phyloP scores from a whole-genome alignment of 441 rosid species.

The Caryocar brasiliense region DNA sequence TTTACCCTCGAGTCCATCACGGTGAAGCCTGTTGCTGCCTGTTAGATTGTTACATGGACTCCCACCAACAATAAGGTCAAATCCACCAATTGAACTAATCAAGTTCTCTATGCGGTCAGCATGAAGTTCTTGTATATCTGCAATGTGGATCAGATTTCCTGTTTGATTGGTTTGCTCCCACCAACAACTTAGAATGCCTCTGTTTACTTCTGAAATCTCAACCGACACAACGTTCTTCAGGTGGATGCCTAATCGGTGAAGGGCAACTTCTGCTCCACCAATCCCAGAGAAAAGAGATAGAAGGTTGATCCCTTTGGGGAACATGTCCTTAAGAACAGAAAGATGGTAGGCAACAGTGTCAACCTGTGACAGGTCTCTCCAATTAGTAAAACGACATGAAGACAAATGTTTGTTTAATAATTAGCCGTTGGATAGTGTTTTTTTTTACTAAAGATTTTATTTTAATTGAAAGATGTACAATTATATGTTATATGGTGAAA shows the following conservation, averaged over 20 bases:
- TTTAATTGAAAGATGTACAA: too few relatives aligned
- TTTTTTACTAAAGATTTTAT: too few relatives aligned
- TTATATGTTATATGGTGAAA: too few relatives aligned
- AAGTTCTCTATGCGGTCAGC: slow-evolving; percentile 34
- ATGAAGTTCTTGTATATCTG: slow-evolving; percentile 40
- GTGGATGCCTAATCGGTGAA: slow-evolving; percentile 60
- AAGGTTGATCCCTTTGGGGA: slow-evolving; percentile 58
- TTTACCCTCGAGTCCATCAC: slow-evolving; percentile 78
- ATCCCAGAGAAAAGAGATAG: slow-evolving; percentile 89
- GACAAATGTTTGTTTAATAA: too few relatives aligned
- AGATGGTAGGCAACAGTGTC: slow-evolving; percentile 91
- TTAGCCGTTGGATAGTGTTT: too few relatives aligned
- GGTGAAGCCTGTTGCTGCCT: slow-evolving; percentile 58
- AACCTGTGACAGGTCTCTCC: too few relatives aligned
- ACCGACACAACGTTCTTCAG: slow-evolving; percentile 67
- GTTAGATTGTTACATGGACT: slow-evolving; percentile 86
- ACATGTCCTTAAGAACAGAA: slow-evolving; percentile 54
- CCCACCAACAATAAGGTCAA: slow-evolving; percentile 79
- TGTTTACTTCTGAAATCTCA: slow-evolving; percentile 57
- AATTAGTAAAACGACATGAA: too few relatives aligned
- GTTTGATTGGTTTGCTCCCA: slow-evolving; percentile 86
- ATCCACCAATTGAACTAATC: slow-evolving; percentile 54
- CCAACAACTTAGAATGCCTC: slow-evolving; percentile 48
- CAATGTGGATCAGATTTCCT: slow-evolving; percentile 42
- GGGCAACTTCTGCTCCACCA: slow-evolving; percentile 89